Conservation (phyloP, 169 alveolate genomes). For the Plasmodium relictum region DNA sequence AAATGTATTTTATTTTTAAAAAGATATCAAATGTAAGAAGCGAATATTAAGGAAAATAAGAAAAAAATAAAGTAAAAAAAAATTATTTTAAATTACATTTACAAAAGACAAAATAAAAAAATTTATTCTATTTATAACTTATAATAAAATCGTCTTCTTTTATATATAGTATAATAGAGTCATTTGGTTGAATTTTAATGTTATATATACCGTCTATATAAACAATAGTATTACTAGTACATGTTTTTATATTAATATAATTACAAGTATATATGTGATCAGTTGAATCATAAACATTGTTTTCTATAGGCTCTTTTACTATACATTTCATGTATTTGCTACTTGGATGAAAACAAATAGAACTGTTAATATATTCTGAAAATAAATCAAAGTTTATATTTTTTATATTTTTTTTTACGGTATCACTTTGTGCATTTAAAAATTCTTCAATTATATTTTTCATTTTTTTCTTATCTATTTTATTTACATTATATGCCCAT, state of each 20-base stretch:
- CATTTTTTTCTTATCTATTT: slow-evolving; percentile 78
- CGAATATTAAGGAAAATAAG: too few species aligned
- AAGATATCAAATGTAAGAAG: too few species aligned
- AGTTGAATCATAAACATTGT: slow-evolving; percentile 66
- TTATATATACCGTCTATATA: slow-evolving; percentile 73
- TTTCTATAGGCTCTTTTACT: slow-evolving; percentile 82
- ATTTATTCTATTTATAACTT: slow-evolving; percentile 24
- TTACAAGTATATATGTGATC: slow-evolving; percentile 49
- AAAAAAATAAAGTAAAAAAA: too few species aligned
- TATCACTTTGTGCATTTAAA: slow-evolving; percentile 37
- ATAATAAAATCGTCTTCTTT: slow-evolving; percentile 53
- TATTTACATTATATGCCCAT: slow-evolving; percentile 90
- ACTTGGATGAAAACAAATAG: slow-evolving; percentile 80
- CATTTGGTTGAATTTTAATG: slow-evolving; percentile 61
- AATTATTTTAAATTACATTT: too few species aligned
- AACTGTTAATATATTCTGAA: slow-evolving; percentile 79
- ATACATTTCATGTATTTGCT: slow-evolving; percentile 80
- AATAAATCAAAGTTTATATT: slow-evolving; percentile 75
- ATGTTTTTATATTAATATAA: slow-evolving; percentile 48
- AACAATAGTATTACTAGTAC: slow-evolving; percentile 70
- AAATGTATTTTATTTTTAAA: too few species aligned
- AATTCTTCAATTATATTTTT: slow-evolving; percentile 78
- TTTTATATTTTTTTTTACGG: slow-evolving; percentile 43
- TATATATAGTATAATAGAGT: slow-evolving; percentile 44
- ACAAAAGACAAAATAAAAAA: too few species aligned